Conservation (phyloP, 192 early-diverging fungal genomes). For the Anaeromyces robustus region DNA sequence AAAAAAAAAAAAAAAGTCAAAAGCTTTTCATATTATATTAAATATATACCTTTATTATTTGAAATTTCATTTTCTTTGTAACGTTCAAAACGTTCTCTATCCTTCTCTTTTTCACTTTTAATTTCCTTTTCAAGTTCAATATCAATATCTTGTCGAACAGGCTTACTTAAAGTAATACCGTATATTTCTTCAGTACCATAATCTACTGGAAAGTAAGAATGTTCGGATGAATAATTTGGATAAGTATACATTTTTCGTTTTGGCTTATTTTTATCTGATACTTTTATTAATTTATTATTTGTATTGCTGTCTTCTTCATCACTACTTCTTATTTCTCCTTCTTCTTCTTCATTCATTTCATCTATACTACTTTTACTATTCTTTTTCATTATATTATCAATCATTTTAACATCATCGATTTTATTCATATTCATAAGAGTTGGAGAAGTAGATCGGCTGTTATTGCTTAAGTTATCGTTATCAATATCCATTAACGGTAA, state of each 20-base stretch:
- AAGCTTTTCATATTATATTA: no score
- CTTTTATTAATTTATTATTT: neutral
- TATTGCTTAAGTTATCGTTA: neutral
- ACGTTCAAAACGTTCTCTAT: neutral
- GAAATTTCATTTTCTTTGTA: neutral
- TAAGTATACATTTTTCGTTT: neutral
- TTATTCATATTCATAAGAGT: neutral
- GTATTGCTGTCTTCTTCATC: neutral
- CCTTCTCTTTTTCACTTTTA: neutral
- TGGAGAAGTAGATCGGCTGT: neutral
- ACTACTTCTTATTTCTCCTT: neutral
- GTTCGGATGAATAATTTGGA: neutral
- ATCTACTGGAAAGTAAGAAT: neutral
- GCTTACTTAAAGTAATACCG: neutral
- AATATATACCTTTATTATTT: neutral
- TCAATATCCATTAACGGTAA: neutral
- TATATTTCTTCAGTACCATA: neutral
- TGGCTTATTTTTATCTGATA: neutral
- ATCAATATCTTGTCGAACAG: neutral
- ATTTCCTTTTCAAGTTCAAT: neutral
- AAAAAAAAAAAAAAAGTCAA: no score
- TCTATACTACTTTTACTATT: neutral
- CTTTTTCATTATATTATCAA: neutral
- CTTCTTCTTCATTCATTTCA: neutral
- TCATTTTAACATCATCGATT: neutral